Evolutionary conservation across 306 rosid species (phyloP).

Genomic region (Acacia acuminata): DNA sequence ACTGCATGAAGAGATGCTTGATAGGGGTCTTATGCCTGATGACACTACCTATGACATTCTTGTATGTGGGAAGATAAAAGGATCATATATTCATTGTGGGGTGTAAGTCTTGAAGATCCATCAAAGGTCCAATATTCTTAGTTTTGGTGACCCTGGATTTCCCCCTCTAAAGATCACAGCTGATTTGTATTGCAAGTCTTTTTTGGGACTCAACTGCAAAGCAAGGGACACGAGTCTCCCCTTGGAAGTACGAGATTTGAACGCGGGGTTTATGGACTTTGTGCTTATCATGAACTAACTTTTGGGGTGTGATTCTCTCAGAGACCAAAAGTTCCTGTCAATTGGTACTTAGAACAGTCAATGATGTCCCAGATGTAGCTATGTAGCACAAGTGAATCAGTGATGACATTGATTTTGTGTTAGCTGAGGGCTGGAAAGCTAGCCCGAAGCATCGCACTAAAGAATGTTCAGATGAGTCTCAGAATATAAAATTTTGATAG

Average conservation of each 20-base stretch:
- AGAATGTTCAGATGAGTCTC: neutral
- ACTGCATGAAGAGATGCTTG: conserved; percentile 89
- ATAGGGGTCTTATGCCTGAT: conserved; percentile 70
- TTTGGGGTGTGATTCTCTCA: neutral
- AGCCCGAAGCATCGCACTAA: neutral
- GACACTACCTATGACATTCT: conserved; percentile 66
- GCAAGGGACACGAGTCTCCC: neutral
- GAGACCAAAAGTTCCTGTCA: neutral
- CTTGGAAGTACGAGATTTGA: neutral
- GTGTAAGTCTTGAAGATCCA: neutral
- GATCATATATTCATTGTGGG: conserved; percentile 27
- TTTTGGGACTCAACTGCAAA: neutral
- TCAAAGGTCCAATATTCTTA: neutral
- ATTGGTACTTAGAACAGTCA: neutral
- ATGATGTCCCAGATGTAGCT: neutral
- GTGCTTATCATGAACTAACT: neutral
- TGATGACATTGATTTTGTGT: neutral
- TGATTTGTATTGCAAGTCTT: neutral
- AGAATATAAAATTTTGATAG: neutral
- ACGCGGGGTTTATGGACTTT: neutral
- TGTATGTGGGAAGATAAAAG: conserved; percentile 59
- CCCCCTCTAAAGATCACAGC: neutral
- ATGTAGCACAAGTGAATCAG: neutral
- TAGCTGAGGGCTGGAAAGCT: neutral
- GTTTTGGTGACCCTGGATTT: neutral